Evolutionary conservation across 805 yeast species (phyloP), one percentile per base, ranked within the genome.

Genomic region (Yamadazyma kitorensis): DNA sequence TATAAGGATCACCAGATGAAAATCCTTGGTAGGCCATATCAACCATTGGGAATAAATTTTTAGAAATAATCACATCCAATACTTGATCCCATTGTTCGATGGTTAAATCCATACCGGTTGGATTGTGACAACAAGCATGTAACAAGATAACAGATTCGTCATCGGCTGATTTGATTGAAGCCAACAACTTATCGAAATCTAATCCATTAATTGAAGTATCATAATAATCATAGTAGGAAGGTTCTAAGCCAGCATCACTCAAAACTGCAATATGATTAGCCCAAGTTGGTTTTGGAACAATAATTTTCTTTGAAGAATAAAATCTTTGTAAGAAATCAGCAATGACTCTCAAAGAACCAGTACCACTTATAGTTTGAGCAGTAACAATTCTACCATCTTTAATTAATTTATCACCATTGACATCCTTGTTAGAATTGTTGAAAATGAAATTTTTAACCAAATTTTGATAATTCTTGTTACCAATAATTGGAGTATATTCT

Each of bases 11-110:
- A 37, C 97, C 97, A 3, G 94, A 78, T 30, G 94, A 87, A 52
- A 91, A 86, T 16, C 97, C 98, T 64, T 89, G 97, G 69, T 89
- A 89, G 2, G 97, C 97, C 80, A 83, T 80, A 67, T 89, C 98
- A 42, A 89, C 77, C 55, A 91, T 70, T 25, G 95, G 95, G 59
- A 84, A 74, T 51, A 86, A 74, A 27, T 72, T 64, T 55, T 76
- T 75, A 31, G 68, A 57, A 48, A 74, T 63, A 25, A 85, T 55
- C 21, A 81, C 76, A 31, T 80, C 77, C 49, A 85, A 69, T 24
- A 91, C 85, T 57, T 73, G 62, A 41, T 74, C 70, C 96, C 96
- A 88, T 56, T 89, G 86, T 44, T 78, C 85, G 17, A 64, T 61
- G 12, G 86, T 78, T 41, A 95, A 93, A 57, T 89, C 97, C 58